A percentile compares a stretch with the other conserved stretches of the same genome.
Conservation (phyloP, 2,329 filamentous ascomycete genomes). For the Diaporthe capsici region DNA sequence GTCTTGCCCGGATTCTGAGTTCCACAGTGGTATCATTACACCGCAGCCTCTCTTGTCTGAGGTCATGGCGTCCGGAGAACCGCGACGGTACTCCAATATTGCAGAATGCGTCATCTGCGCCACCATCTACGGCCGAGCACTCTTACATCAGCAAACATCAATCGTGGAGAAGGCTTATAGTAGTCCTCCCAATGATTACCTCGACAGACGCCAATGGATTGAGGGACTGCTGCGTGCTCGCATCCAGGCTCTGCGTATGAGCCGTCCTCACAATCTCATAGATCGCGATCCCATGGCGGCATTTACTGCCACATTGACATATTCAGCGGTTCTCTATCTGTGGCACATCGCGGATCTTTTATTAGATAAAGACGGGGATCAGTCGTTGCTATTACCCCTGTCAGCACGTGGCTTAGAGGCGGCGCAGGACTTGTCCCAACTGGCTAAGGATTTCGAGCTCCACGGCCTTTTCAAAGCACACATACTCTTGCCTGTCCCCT, state of each 20-base stretch:
- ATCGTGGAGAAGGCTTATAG: neutral
- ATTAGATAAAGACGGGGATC: neutral
- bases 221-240: neutral
- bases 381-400: neutral
- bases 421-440: neutral
- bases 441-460: neutral
- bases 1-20: neutral
- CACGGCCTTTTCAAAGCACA: neutral
- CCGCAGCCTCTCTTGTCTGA: neutral
- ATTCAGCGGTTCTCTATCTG: neutral
- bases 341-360: neutral
- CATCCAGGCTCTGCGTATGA: neutral
- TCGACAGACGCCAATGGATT: neutral
- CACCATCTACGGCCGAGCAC: neutral
- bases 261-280: neutral
- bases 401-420: neutral
- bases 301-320: neutral
- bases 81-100: neutral
- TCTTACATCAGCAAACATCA: neutral
- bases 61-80: neutral
- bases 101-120: neutral
- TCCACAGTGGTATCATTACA: neutral
- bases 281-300: neutral
- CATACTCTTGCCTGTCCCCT: neutral
- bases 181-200: neutral